Base-by-base conservation (phyloP, 164 flowering plant genomes). In the Magnolia kwangsiensis region DNA sequence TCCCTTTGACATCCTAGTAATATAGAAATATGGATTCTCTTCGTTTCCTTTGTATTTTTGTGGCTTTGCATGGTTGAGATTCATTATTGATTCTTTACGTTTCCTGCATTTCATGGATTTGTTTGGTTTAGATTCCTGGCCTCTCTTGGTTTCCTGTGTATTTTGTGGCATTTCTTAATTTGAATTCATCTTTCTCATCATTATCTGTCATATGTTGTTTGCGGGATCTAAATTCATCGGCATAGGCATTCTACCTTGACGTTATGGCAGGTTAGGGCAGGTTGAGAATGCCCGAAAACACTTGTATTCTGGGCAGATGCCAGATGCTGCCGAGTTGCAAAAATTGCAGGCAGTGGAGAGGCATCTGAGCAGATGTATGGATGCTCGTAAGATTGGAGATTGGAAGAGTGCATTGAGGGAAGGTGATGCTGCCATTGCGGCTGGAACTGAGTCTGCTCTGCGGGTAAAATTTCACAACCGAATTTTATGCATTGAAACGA, bases 371-470 rank as follows among this genome's bases (percentile, higher is more conserved):
- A 80, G 82, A 84, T 93, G 93, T 77, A 61, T 78, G 7, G 91
- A 87, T 81, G 85, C 95, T 7, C 82, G 98, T 13, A 92, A 83
- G 59, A 81, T 78, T 74, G 87, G 92, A 63, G 98, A 95, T 70
- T 95, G 98, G 98, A 90, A 84, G 77, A 88, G 86, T 78, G 84
- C 80, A 18, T 75, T 95, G 73, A 85, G 88, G 81, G 98, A 93
- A 84, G 84, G 84, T 45, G 96, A 95, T 78, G 95, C 95, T 27
- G 92, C 98, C 67, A 87, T 93, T 72, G 84, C 89, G 23, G 85
- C 84, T 49, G 98, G 96, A 74, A 96, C 92, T 21, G 97, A 92
- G 19, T 84, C 86, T 64, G 92, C 89, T 67, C 96, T 91, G 77
- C 98, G 90, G 92, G 98, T 93, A 72, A 78, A 67, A 4, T 68